phyloP scores from a whole-genome alignment of 192 early-diverging fungal species.

The Backusella luteola region DNA sequence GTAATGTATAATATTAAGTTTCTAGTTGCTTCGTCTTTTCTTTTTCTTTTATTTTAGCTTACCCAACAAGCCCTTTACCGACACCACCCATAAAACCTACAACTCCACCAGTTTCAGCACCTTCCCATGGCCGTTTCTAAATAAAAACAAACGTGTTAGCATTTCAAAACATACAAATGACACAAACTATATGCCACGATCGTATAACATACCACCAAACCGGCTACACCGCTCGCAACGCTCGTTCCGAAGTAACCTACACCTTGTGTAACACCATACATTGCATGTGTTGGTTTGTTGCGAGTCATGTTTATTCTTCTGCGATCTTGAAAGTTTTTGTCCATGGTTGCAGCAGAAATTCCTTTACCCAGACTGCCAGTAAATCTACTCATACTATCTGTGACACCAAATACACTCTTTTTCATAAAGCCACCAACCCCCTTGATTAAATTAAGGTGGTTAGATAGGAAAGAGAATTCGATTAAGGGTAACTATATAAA shows the following conservation, averaged over 20 bases:
- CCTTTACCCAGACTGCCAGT: slow-evolving; percentile 89
- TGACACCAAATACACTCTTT: slow-evolving; percentile 87
- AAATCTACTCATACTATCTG: slow-evolving; percentile 83
- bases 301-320: slow-evolving; percentile 65
- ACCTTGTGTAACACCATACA: slow-evolving; percentile 82
- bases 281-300: slow-evolving; percentile 80
- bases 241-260: slow-evolving; percentile 71
- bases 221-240: slow-evolving; percentile 74
- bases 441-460: slow-evolving; percentile 8
- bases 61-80: slow-evolving; percentile 77
- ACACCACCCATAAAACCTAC: slow-evolving; percentile 83
- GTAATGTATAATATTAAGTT: background rate
- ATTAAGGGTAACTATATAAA: background rate
- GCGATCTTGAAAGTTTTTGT: slow-evolving; percentile 76
- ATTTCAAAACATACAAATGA: background rate
- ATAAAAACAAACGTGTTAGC: background rate
- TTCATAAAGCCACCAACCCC: slow-evolving; percentile 68
- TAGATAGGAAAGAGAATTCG: background rate
- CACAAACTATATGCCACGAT: background rate
- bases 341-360: slow-evolving; percentile 81
- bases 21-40: background rate
- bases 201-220: slow-evolving; percentile 56
- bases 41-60: background rate
- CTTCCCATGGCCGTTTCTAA: slow-evolving; percentile 71
- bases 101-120: slow-evolving; percentile 73